Evolutionary conservation across 495 filamentous ascomycete species (phyloP).

Genomic region (Collariella sp.): DNA sequence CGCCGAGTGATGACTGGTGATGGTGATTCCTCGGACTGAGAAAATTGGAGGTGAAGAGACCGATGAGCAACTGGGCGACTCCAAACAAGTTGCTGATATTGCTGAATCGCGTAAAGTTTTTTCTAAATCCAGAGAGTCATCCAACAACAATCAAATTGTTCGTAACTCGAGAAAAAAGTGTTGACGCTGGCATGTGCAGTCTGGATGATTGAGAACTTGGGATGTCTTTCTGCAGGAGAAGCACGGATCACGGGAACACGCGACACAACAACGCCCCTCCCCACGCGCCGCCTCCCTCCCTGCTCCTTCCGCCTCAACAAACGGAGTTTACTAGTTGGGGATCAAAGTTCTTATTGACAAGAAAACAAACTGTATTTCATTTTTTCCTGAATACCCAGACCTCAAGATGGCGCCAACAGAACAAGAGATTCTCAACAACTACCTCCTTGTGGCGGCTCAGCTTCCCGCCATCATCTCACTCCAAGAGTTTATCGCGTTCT

Average conservation of each 20-base stretch:
- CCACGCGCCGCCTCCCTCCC: neutral
- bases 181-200: no score
- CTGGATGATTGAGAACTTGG: neutral
- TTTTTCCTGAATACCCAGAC: neutral
- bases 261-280: slow-evolving; percentile 5
- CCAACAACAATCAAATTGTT: neutral
- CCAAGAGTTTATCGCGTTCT: slow-evolving; percentile 65
- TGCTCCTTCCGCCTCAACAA: neutral
- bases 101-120: no score
- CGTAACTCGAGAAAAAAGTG: no score
- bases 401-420: slow-evolving; percentile 61
- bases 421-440: slow-evolving; percentile 61
- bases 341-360: neutral
- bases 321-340: neutral
- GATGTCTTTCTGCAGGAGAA: neutral
- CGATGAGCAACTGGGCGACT: no score
- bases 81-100: no score
- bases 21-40: no score
- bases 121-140: neutral
- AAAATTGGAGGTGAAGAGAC: no score
- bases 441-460: slow-evolving; percentile 66
- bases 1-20: no score
- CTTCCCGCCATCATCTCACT: slow-evolving; percentile 64
- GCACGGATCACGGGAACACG: slow-evolving; percentile 26
- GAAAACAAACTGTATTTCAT: neutral